Percentiles rank a stretch among this genome's conserved stretches.
phyloP scores from a whole-genome alignment of 2,329 filamentous ascomycete genomes.

The Pseudodiploospora longispora region DNA sequence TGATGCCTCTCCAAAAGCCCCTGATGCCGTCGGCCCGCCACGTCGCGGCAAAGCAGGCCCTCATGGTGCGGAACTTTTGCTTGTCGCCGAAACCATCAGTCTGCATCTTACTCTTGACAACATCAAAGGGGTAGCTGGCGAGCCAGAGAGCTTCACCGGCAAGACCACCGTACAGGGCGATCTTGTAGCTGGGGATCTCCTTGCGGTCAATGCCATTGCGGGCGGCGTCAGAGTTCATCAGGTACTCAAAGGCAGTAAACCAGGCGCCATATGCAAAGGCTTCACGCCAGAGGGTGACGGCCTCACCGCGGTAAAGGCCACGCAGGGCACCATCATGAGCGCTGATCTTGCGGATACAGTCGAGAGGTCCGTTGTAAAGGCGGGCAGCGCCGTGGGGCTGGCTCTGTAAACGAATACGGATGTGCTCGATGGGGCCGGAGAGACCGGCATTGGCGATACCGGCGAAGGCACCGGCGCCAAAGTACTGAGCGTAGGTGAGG shows the following conservation, averaged over 20 bases:
- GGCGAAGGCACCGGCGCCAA: slow-evolving; percentile 81
- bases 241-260: slow-evolving; percentile 91
- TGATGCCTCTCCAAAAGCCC: slow-evolving; percentile 94
- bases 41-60: slow-evolving; percentile 80
- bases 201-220: slow-evolving; percentile 69
- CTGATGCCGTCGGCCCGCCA: slow-evolving; percentile 66
- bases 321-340: slow-evolving; percentile 53
- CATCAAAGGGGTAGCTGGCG: slow-evolving; percentile 88
- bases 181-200: slow-evolving; percentile 74
- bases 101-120: slow-evolving; percentile 99
- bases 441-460: slow-evolving; percentile 83
- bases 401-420: slow-evolving; percentile 91
- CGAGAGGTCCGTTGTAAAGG: slow-evolving; percentile 76
- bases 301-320: slow-evolving; percentile 80
- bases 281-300: slow-evolving; percentile 80
- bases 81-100: slow-evolving; percentile 76
- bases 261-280: slow-evolving; percentile 91
- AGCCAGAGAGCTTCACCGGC: slow-evolving; percentile 94
- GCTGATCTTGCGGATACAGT: slow-evolving; percentile 82
- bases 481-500: slow-evolving; percentile 81
- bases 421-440: slow-evolving; percentile 90
- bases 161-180: slow-evolving; percentile 85
- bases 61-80: slow-evolving; percentile 72
- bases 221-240: slow-evolving; percentile 84
- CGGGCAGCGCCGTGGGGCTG: slow-evolving; percentile 78